A percentile compares a stretch with the other conserved stretches of the same genome.
These are phyloP conservation scores for Septoria petroselini DNA, from an alignment of 2,329 filamentous ascomycete species.

Conservation along the genomic window DNA sequence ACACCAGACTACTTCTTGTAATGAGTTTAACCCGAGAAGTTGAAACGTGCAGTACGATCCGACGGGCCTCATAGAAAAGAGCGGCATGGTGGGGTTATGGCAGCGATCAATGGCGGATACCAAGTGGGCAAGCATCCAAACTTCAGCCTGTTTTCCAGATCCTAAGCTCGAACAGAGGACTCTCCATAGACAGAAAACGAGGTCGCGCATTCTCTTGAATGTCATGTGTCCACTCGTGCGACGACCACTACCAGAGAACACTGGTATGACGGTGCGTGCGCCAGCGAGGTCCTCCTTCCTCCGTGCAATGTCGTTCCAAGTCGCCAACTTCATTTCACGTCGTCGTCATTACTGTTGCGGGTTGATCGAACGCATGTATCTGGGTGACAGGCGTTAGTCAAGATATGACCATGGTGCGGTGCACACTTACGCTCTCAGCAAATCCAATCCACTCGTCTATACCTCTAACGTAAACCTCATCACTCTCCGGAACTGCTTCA, in stretches of 20 bases:
- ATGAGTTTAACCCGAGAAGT: slow-evolving; percentile 22
- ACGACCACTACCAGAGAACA: too few relatives aligned
- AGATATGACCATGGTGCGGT: too few relatives aligned
- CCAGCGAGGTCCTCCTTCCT: neutral
- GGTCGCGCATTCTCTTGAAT: too few relatives aligned
- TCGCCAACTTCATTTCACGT: neutral
- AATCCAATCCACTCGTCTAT: slow-evolving; percentile 78
- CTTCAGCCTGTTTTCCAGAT: too few relatives aligned
- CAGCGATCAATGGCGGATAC: neutral
- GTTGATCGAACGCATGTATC: neutral
- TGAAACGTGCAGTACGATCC: slow-evolving; percentile 6
- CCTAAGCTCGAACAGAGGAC: too few relatives aligned
- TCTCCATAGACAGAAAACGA: too few relatives aligned
- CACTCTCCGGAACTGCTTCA: slow-evolving; percentile 61
- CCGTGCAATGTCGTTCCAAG: neutral
- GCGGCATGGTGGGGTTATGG: neutral
- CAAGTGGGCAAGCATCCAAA: too few relatives aligned
- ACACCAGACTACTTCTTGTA: slow-evolving; percentile 99
- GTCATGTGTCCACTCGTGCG: too few relatives aligned
- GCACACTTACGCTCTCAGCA: slow-evolving; percentile 63
- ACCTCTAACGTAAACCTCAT: slow-evolving; percentile 70
- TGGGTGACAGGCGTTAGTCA: neutral
- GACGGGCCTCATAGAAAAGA: neutral
- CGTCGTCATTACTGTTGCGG: neutral
- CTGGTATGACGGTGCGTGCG: too few relatives aligned